Percentiles rank a stretch among this genome's conserved stretches.
phyloP scores from a whole-genome alignment of 441 rosid species.

The Viola pubescens region DNA sequence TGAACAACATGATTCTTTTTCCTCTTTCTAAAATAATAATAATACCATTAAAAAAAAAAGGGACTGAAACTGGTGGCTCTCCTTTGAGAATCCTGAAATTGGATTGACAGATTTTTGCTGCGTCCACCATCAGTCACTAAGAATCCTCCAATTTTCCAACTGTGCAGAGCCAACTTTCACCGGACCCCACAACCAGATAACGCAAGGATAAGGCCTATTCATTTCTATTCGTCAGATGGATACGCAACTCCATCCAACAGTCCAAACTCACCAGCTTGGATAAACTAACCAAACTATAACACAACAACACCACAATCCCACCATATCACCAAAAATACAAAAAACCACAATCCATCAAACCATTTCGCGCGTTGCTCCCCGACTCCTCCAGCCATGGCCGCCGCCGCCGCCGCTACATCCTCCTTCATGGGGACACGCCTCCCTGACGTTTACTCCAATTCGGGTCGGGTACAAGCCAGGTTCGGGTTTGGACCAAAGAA shows the following conservation, averaged over 20 bases:
- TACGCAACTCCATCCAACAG: constrained; percentile 54
- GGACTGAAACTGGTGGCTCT: neutral
- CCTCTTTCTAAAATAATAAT: too few species aligned
- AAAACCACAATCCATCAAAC: neutral
- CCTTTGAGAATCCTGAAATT: neutral
- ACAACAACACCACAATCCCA: neutral
- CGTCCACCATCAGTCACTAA: constrained; percentile 15
- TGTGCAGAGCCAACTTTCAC: neutral
- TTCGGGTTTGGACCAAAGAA: constrained; percentile 66
- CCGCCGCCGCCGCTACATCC: constrained; percentile 63
- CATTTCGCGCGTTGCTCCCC: neutral
- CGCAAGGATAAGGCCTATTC: constrained; percentile 50
- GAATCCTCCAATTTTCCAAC: neutral
- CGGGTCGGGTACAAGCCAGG: constrained; percentile 59
- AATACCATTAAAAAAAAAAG: too few species aligned
- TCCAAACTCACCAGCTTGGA: constrained; percentile 19
- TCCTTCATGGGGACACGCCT: constrained; percentile 72
- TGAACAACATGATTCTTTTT: too few species aligned
- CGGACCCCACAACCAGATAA: constrained; percentile 47
- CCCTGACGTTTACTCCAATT: constrained; percentile 34
- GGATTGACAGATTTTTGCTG: constrained; percentile 13
- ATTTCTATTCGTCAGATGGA: constrained; percentile 60
- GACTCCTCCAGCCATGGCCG: constrained; percentile 44
- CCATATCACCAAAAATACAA: neutral
- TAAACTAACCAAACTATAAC: constrained; percentile 21